phyloP scores from a whole-genome alignment of 2,329 filamentous ascomycete genomes.

The Neonectria punicea region DNA sequence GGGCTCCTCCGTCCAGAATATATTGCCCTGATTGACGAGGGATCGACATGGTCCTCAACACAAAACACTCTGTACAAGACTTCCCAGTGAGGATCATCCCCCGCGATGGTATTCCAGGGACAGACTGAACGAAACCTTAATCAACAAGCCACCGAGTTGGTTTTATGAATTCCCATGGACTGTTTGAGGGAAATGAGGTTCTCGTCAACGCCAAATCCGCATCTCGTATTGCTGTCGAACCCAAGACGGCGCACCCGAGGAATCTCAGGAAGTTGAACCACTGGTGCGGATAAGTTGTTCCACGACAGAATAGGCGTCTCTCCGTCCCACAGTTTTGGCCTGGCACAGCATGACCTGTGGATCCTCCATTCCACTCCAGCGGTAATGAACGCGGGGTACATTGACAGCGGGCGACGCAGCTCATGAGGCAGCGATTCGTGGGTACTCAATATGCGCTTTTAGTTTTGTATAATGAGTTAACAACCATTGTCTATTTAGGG shows the following conservation, averaged over 20 bases:
- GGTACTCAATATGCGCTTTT: too few species aligned
- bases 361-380: slow-evolving; percentile 18
- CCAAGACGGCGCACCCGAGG: slow-evolving; percentile 1
- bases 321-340: neutral
- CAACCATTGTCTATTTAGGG: too few species aligned
- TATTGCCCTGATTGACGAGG: neutral
- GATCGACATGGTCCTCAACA: slow-evolving; percentile 7
- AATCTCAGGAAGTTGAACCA: slow-evolving; percentile 10
- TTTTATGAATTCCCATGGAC: neutral
- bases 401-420: neutral
- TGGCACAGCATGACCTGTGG: neutral
- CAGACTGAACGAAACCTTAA: neutral
- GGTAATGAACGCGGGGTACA: slow-evolving; percentile 11
- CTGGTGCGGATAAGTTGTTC: slow-evolving; percentile 15
- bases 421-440: neutral
- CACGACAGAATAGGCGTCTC: slow-evolving; percentile 12
- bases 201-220: neutral
- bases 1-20: slow-evolving; percentile 7
- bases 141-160: neutral
- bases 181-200: slow-evolving; percentile 22
- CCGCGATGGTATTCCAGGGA: slow-evolving; percentile 16
- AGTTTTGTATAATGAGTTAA: too few species aligned
- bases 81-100: slow-evolving; percentile 2
- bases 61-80: slow-evolving; percentile 7
- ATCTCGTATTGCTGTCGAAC: slow-evolving; percentile 4